Evolutionary conservation across 2,329 filamentous ascomycete species (phyloP).

Genomic region (Nectriaceae sp.): DNA sequence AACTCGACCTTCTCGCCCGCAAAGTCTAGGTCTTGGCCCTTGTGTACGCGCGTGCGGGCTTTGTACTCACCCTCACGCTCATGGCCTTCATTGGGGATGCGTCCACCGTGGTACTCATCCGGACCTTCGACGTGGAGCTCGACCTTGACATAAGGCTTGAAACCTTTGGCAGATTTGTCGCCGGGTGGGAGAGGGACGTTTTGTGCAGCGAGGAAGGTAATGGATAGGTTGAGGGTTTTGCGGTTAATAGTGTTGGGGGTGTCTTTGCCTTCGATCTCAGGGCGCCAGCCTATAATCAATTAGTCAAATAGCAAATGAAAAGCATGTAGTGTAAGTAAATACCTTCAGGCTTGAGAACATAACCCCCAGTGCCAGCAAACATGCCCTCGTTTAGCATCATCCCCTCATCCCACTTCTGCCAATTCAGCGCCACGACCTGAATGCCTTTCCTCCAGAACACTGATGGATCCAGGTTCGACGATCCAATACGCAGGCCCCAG

Average conservation of each 20-base stretch:
- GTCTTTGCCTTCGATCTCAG: constrained; percentile 21
- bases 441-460: constrained; percentile 87
- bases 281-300: constrained; percentile 32
- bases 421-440: constrained; percentile 91
- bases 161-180: constrained; percentile 53
- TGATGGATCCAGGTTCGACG: constrained; percentile 83
- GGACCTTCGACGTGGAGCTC: constrained; percentile 80
- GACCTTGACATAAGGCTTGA: constrained; percentile 81
- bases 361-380: constrained; percentile 83
- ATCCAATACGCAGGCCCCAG: constrained; percentile 76
- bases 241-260: constrained; percentile 41
- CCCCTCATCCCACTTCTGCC: constrained; percentile 86
- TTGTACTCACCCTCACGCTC: constrained; percentile 53
- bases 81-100: constrained; percentile 41
- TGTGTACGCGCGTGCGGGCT: constrained; percentile 58
- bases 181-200: constrained; percentile 65
- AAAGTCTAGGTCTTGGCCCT: constrained; percentile 66
- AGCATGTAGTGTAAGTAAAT: constrained; percentile 8
- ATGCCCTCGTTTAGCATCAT: constrained; percentile 97
- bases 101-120: constrained; percentile 42
- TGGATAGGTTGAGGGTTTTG: constrained; percentile 66
- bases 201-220: constrained; percentile 78
- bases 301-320: background rate
- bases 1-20: constrained; percentile 60
- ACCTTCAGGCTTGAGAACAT: constrained; percentile 81